These are phyloP conservation scores for Parathielavia hyrcaniae DNA, from an alignment of 495 filamentous ascomycete species.

Conservation along the genomic window DNA sequence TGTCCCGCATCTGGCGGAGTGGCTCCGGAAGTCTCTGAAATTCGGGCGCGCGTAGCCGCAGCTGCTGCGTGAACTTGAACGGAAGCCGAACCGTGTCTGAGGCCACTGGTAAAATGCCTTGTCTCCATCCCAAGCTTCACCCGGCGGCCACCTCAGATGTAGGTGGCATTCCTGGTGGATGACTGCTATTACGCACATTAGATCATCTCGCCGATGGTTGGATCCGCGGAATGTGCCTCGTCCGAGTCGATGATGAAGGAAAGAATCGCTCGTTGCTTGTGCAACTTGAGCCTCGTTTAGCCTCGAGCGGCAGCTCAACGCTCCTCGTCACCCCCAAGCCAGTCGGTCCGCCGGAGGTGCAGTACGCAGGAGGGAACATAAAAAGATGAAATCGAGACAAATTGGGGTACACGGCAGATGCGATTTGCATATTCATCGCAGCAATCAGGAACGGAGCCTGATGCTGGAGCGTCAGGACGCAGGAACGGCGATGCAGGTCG, in stretches of 20 bases:
- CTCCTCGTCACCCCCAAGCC: neutral
- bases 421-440: neutral
- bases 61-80: slow-evolving; percentile 36
- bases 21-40: slow-evolving; percentile 19
- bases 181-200: slow-evolving; percentile 13
- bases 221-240: slow-evolving; percentile 12
- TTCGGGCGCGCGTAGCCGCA: slow-evolving; percentile 34
- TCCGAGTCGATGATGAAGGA: neutral
- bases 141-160: slow-evolving; percentile 27
- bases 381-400: slow-evolving; percentile 1
- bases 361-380: neutral
- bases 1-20: slow-evolving; percentile 13
- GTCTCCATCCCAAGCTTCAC: slow-evolving; percentile 23
- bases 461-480: slow-evolving; percentile 16
- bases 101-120: slow-evolving; percentile 34
- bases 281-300: neutral
- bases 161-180: slow-evolving; percentile 17
- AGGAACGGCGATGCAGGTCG: slow-evolving; percentile 14
- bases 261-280: slow-evolving; percentile 2
- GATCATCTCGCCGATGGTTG: slow-evolving; percentile 6
- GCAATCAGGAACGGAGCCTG: slow-evolving; percentile 1
- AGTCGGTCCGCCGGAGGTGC: neutral
- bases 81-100: slow-evolving; percentile 25
- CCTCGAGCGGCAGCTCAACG: slow-evolving; percentile 4
- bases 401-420: slow-evolving; percentile 1